Evolutionary conservation across 805 yeast species (phyloP), one percentile per base, ranked within the genome.

Genomic region (Tetrapisispora nanseiensis): DNA sequence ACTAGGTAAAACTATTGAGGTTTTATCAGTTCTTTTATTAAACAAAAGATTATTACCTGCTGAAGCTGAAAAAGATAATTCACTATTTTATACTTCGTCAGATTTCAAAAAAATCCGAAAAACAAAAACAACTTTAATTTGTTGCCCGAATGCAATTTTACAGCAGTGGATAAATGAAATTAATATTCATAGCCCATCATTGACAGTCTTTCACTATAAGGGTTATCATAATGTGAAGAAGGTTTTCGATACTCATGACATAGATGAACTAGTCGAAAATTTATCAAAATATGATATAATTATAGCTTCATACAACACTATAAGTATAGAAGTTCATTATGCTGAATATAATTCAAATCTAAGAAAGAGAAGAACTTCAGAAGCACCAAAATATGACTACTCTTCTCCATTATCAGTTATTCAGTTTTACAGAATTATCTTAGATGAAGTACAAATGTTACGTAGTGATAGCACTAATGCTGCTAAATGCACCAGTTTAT

Each of bases 361-460:
- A 41, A 52, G 68, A 32, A 56, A 61, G 13, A 52, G 54, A 31
- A 57, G 66, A 35, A 40, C 52, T 1, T 52, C 64, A 33, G 50
- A 52, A 1, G 46, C 44, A 16, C 56, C 56, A 6, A 56, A 54
- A 34, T 64, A 65, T 42, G 82, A 80, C 51, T 80, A 81, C 53
- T 78, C 86, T 2, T 86, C 95, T 0, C 96, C 97, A 0, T 65
- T 92, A 19, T 82, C 86, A 62, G 65, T 82, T 34, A 62, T 83
- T 10, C 86, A 90, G 51, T 92, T 90, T 61, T 86, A 94, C 86
- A 69, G 98, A 42, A 83, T 92, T 2, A 74, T 90, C 0, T 63
- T 92, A 30, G 98, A 92, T 65, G 98, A 92, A 59, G 97, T 86
- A 1, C 98, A 92, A 62, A 84, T 89, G 89, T 82, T 92, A 3